Evolutionary conservation across 352 stramenopile genomes (phyloP).

Genomic region (Phytopythium oedochilum): DNA sequence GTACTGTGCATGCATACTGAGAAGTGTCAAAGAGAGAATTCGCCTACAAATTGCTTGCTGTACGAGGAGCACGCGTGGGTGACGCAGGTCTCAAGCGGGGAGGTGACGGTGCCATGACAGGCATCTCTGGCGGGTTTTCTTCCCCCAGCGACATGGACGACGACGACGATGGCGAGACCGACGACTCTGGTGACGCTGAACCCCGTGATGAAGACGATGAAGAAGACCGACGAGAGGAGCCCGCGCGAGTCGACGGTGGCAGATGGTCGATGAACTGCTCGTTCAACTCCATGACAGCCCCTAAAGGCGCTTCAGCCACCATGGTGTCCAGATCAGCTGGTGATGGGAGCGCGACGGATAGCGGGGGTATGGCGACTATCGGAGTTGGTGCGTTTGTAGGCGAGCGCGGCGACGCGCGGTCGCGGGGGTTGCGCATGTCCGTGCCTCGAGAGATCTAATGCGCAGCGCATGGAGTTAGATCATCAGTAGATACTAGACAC

Average conservation of each 20-base stretch:
- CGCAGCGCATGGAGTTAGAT: neutral
- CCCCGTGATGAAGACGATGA: neutral
- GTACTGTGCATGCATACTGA: neutral
- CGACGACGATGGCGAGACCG: neutral
- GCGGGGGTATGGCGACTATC: neutral
- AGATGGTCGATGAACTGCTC: slow-evolving; percentile 1
- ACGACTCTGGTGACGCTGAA: neutral
- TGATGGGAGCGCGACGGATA: neutral
- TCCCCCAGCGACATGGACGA: slow-evolving; percentile 1
- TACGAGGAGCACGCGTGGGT: neutral
- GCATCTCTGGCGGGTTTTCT: neutral
- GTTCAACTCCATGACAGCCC: neutral
- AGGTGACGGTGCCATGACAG: neutral
- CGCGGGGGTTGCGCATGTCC: neutral
- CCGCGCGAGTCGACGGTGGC: neutral
- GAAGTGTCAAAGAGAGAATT: neutral
- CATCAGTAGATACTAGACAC: neutral
- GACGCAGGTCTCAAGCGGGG: neutral
- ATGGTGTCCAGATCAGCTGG: neutral
- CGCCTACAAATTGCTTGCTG: neutral
- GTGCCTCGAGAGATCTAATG: slow-evolving; percentile 1
- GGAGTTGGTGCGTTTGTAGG: neutral
- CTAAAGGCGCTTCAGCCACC: neutral
- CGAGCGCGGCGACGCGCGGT: neutral
- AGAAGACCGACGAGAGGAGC: neutral